Conservation (phyloP, 805 yeast species). For the Candida arabinofermentans region DNA sequence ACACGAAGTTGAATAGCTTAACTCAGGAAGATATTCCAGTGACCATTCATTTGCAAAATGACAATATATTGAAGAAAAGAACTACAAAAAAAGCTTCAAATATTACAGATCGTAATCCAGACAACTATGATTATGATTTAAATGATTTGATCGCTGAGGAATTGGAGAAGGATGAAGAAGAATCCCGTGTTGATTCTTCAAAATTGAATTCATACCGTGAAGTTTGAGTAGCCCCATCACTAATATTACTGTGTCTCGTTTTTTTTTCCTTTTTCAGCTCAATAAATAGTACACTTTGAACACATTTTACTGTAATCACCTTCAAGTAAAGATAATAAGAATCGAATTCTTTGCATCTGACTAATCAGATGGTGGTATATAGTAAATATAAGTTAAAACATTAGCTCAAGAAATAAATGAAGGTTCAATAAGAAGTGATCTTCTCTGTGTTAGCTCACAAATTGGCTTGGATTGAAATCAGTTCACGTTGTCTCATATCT, state of each 20-base stretch:
- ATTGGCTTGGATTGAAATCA: slow-evolving; percentile 20
- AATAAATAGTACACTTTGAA: too few species aligned
- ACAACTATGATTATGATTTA: slow-evolving; percentile 43
- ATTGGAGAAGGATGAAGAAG: slow-evolving; percentile 20
- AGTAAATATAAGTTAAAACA: neutral
- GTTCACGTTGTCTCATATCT: slow-evolving; percentile 16
- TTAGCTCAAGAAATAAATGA: neutral
- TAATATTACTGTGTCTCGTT: neutral
- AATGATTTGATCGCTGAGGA: slow-evolving; percentile 42
- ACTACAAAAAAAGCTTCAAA: slow-evolving; percentile 1
- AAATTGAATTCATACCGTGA: slow-evolving; percentile 2
- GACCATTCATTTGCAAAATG: slow-evolving; percentile 21
- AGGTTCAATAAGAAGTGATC: neutral
- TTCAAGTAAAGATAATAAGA: too few species aligned
- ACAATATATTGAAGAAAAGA: slow-evolving; percentile 18
- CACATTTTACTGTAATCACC: too few species aligned
- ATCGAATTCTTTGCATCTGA: too few species aligned
- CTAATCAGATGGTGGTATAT: too few species aligned
- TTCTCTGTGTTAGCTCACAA: slow-evolving; percentile 5
- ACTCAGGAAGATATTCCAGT: slow-evolving; percentile 30
- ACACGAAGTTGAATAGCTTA: slow-evolving; percentile 20
- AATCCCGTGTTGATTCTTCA: slow-evolving; percentile 3
- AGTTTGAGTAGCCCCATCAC: neutral
- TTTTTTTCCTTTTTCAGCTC: too few species aligned
- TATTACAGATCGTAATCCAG: slow-evolving; percentile 33